Conservation (phyloP, 192 early-diverging fungal species). For the Diversispora epigaea region DNA sequence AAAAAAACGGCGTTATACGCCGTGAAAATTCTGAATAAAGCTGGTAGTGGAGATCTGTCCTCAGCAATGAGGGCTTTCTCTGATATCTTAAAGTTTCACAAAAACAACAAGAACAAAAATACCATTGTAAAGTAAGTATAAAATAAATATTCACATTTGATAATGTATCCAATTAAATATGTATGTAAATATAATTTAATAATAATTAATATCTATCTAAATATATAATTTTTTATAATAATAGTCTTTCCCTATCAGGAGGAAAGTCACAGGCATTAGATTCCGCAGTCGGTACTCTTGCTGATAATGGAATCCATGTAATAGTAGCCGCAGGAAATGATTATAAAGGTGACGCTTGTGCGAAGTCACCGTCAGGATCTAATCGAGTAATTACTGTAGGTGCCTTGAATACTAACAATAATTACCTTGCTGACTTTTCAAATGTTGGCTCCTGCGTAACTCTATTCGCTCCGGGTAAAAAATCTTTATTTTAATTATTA, state of each 20-base stretch:
- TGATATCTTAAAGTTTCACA: constrained; percentile 32
- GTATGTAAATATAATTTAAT: constrained; percentile 25
- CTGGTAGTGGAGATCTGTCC: constrained; percentile 46
- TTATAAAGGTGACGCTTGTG: constrained; percentile 48
- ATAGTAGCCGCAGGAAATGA: constrained; percentile 64
- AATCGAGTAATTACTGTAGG: constrained; percentile 77
- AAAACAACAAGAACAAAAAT: not conserved
- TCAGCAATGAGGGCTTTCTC: constrained; percentile 66
- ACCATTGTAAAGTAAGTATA: constrained; percentile 29
- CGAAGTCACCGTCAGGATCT: constrained; percentile 46
- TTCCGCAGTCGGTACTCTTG: constrained; percentile 37
- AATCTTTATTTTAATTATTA: no score
- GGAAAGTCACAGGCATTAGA: constrained; percentile 33
- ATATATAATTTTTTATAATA: not conserved
- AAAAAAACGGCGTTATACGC: constrained; percentile 56
- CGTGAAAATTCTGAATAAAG: constrained; percentile 56
- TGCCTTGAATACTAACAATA: constrained; percentile 67
- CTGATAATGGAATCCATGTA: constrained; percentile 49
- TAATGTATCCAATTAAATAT: not conserved
- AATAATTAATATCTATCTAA: constrained; percentile 25
- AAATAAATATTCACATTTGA: not conserved
- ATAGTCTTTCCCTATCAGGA: constrained; percentile 47
- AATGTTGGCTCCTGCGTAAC: constrained; percentile 90
- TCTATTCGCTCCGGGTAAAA: constrained; percentile 81
- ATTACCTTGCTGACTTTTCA: constrained; percentile 80